phyloP scores from a whole-genome alignment of 441 rosid species.

The Daphne laureola region DNA sequence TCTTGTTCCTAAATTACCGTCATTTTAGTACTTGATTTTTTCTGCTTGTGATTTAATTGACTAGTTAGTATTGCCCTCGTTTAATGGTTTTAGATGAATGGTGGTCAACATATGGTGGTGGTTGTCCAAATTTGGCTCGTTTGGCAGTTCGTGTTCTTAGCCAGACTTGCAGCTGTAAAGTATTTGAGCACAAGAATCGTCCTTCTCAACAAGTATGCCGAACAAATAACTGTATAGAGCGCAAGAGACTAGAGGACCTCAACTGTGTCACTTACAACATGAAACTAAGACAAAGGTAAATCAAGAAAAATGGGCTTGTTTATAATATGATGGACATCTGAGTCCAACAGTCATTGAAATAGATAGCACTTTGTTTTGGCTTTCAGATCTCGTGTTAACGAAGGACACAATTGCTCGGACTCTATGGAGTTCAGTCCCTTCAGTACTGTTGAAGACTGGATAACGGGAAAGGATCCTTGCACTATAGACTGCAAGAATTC shows the following conservation, averaged over 20 bases:
- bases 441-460: constrained; percentile 65
- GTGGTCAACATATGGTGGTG: constrained; percentile 95
- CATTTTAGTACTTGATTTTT: not conserved
- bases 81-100: constrained; percentile 64
- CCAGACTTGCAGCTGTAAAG: constrained; percentile 65
- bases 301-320: constrained; percentile 5
- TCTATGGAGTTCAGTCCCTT: constrained; percentile 41
- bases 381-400: constrained; percentile 28
- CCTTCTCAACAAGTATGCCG: constrained; percentile 38
- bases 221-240: constrained; percentile 52
- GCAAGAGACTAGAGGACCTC: constrained; percentile 47
- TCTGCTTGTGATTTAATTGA: constrained; percentile 6
- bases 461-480: constrained; percentile 34
- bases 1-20: not conserved
- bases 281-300: constrained; percentile 48
- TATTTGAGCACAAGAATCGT: constrained; percentile 30
- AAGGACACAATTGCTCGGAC: constrained; percentile 33
- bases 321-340: constrained; percentile 1
- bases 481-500: constrained; percentile 42
- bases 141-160: constrained; percentile 68
- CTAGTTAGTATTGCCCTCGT: not conserved
- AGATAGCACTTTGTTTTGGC: constrained; percentile 6
- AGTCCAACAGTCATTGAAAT: not conserved
- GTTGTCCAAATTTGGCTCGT: constrained; percentile 81
- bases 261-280: constrained; percentile 54